A percentile compares a stretch with the other conserved stretches of the same genome.
phyloP scores from a whole-genome alignment of 371 early-diverging fungal genomes.

The Mucor circinelloides region DNA sequence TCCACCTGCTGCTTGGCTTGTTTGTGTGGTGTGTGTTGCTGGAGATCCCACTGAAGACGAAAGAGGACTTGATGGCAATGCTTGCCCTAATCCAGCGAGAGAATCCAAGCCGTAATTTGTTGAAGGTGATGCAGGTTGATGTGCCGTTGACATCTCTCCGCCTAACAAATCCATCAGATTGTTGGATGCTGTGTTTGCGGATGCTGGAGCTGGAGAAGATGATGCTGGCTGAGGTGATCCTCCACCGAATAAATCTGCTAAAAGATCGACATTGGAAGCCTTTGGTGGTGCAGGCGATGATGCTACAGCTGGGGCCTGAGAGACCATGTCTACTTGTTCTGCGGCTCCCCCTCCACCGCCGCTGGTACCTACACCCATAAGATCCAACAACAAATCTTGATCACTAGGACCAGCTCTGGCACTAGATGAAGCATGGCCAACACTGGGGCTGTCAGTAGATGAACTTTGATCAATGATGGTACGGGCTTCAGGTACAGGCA shows the following conservation, averaged over 20 bases:
- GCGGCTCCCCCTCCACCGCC: constrained; percentile 34
- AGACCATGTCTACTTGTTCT: constrained; percentile 37
- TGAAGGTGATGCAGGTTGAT: constrained; percentile 6
- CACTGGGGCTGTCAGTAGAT: constrained; percentile 23
- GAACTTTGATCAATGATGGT: constrained; percentile 38
- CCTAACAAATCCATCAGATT: constrained; percentile 46
- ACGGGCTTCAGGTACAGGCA: constrained; percentile 86
- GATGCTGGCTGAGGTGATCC: constrained; percentile 13
- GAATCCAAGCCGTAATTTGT: constrained; percentile 15
- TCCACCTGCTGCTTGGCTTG: constrained; percentile 15
- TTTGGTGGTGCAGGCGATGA: constrained; percentile 35
- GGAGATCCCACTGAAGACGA: background rate
- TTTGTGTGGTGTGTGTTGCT: background rate
- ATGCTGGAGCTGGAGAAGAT: constrained; percentile 34
- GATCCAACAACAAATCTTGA: constrained; percentile 72
- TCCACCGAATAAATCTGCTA: constrained; percentile 83
- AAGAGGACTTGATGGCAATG: constrained; percentile 5
- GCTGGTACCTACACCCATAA: constrained; percentile 78
- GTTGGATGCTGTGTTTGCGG: constrained; percentile 32
- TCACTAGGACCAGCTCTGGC: constrained; percentile 55
- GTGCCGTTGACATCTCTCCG: constrained; percentile 10
- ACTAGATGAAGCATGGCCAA: constrained; percentile 28
- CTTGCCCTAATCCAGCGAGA: constrained; percentile 31
- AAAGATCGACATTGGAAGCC: constrained; percentile 63
- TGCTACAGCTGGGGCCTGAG: constrained; percentile 17